Evolutionary conservation across 306 rosid species (phyloP).

Genomic region (Vigna angularis): DNA sequence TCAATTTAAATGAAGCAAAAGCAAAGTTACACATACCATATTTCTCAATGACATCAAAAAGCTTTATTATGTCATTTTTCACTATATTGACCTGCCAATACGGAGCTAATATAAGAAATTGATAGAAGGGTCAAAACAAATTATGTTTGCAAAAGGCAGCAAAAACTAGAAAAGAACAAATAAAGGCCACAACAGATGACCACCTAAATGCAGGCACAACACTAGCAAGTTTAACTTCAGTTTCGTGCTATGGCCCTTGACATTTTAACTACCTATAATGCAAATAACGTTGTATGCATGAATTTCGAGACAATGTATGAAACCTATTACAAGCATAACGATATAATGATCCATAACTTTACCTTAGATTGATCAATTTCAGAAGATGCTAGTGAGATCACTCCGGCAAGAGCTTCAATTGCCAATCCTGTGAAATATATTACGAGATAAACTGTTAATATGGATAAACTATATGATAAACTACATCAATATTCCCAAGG

Average conservation of each 20-base stretch:
- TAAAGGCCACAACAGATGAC: neutral
- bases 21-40: conserved; percentile 73
- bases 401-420: conserved; percentile 92
- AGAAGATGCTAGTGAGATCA: conserved; percentile 79
- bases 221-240: conserved; percentile 8
- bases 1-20: neutral
- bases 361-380: conserved; percentile 84
- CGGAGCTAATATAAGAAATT: conserved; percentile 45
- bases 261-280: neutral
- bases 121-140: conserved; percentile 9
- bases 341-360: conserved; percentile 43
- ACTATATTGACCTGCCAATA: conserved; percentile 71
- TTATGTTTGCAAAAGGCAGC: conserved; percentile 14
- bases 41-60: conserved; percentile 91
- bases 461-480: conserved; percentile 34
- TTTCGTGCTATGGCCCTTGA: conserved; percentile 1
- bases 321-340: neutral
- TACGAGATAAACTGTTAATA: conserved; percentile 34
- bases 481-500: conserved; percentile 17
- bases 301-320: conserved; percentile 33
- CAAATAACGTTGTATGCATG: neutral
- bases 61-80: conserved; percentile 84
- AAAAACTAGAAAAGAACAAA: conserved; percentile 30
- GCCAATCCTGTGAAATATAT: conserved; percentile 70
- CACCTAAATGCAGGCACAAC: conserved; percentile 18